phyloP scores from a whole-genome alignment of 2,329 filamentous ascomycete genomes.

The Exophiala oligosperma region DNA sequence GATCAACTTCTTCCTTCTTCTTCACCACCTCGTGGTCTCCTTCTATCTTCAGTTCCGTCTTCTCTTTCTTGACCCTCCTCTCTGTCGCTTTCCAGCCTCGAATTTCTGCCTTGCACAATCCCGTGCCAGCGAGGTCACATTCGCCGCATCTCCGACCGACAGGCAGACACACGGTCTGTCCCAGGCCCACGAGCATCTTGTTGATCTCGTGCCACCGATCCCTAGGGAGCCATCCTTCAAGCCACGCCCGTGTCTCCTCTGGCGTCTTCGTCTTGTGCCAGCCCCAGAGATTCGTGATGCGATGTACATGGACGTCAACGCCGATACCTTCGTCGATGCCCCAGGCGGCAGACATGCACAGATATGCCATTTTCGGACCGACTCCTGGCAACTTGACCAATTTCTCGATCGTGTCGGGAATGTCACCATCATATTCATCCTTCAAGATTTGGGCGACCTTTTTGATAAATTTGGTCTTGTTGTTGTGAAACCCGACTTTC shows the following conservation, averaged over 20 bases:
- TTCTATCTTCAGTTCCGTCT: slow-evolving; percentile 34
- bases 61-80: slow-evolving; percentile 48
- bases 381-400: slow-evolving; percentile 80
- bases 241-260: slow-evolving; percentile 73
- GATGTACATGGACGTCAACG: slow-evolving; percentile 92
- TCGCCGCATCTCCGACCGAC: slow-evolving; percentile 79
- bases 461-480: slow-evolving; percentile 85
- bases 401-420: slow-evolving; percentile 74
- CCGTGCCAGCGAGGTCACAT: slow-evolving; percentile 74
- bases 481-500: slow-evolving; percentile 91
- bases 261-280: slow-evolving; percentile 82
- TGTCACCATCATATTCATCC: slow-evolving; percentile 71
- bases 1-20: slow-evolving; percentile 31
- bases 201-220: slow-evolving; percentile 94
- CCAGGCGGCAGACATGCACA: slow-evolving; percentile 79
- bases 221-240: slow-evolving; percentile 79
- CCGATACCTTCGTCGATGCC: slow-evolving; percentile 74
- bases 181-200: slow-evolving; percentile 80
- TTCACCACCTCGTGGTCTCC: slow-evolving; percentile 34
- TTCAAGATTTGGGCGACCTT: slow-evolving; percentile 70
- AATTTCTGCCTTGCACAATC: slow-evolving; percentile 74
- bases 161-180: slow-evolving; percentile 82
- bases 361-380: slow-evolving; percentile 91
- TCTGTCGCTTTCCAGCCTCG: slow-evolving; percentile 59
- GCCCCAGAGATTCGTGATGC: slow-evolving; percentile 91